Conservation (phyloP, 1,139 yeast species). For the Nadsonia commutata region DNA sequence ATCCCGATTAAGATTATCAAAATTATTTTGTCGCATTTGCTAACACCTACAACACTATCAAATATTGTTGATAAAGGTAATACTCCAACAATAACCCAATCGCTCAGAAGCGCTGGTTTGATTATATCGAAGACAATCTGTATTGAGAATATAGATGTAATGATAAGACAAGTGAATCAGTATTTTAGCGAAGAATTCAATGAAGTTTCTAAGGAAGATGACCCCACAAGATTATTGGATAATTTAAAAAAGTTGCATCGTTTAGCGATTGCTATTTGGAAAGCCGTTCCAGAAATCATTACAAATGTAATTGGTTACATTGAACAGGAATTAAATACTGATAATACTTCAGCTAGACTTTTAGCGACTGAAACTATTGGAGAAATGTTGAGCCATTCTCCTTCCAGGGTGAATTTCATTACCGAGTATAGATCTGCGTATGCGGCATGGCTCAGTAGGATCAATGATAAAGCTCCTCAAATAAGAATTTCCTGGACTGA, state of each 20-base stretch:
- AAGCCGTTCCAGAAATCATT: slow-evolving; percentile 57
- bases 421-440: slow-evolving; percentile 48
- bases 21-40: slow-evolving; percentile 41
- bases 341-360: slow-evolving; percentile 44
- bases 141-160: slow-evolving; percentile 53
- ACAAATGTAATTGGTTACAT: slow-evolving; percentile 65
- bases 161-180: slow-evolving; percentile 68
- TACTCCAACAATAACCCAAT: slow-evolving; percentile 17
- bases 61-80: slow-evolving; percentile 20
- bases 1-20: slow-evolving; percentile 54
- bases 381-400: slow-evolving; percentile 37
- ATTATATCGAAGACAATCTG: slow-evolving; percentile 56
- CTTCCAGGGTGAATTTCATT: slow-evolving; percentile 42
- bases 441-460: slow-evolving; percentile 59
- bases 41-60: slow-evolving; percentile 22
- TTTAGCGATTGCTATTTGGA: slow-evolving; percentile 60
- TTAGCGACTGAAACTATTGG: slow-evolving; percentile 69
- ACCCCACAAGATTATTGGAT: slow-evolving; percentile 16
- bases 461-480: slow-evolving; percentile 48
- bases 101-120: slow-evolving; percentile 40
- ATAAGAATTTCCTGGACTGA: slow-evolving; percentile 65
- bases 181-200: slow-evolving; percentile 59
- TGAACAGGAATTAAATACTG: slow-evolving; percentile 62
- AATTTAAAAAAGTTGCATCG: slow-evolving; percentile 40
- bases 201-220: slow-evolving; percentile 15